phyloP scores from a whole-genome alignment of 2,329 filamentous ascomycete species.

The Chalaropsis ovoidea region DNA sequence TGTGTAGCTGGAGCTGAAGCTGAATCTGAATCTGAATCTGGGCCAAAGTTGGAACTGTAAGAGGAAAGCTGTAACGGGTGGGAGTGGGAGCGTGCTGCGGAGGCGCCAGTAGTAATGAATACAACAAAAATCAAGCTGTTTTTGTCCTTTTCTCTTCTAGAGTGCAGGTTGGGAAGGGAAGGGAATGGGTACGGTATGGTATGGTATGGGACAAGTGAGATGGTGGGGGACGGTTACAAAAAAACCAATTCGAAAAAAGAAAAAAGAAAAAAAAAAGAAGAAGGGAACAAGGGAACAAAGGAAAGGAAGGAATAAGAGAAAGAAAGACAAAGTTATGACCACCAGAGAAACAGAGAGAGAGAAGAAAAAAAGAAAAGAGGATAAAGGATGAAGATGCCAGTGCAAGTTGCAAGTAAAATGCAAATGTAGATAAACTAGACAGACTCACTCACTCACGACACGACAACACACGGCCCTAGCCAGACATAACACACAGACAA shows the following conservation, averaged over 20 bases:
- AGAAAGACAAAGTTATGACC: constrained; percentile 12
- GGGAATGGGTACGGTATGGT: neutral
- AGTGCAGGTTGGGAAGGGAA: neutral
- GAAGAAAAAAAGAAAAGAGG: constrained; percentile 18
- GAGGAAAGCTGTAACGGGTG: constrained; percentile 4
- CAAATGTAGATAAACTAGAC: constrained; percentile 12
- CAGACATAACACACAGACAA: constrained; percentile 14
- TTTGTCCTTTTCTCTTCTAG: neutral
- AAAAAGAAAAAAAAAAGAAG: constrained; percentile 18
- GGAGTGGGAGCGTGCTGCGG: neutral
- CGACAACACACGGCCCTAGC: constrained; percentile 12
- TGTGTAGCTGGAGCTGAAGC: neutral
- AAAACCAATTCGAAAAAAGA: constrained; percentile 11
- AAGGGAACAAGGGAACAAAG: constrained; percentile 8
- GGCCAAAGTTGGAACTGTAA: constrained; percentile 7
- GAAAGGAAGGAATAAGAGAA: constrained; percentile 14
- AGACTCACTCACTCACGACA: neutral
- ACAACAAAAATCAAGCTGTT: neutral
- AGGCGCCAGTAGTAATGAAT: neutral
- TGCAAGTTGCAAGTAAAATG: constrained; percentile 14
- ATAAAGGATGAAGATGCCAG: constrained; percentile 17
- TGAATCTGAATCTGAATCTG: constrained; percentile 3
- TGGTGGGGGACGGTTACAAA: constrained; percentile 2
- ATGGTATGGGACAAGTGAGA: constrained; percentile 6
- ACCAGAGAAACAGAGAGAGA: constrained; percentile 8